Conservation (phyloP, 805 yeast genomes). For the Myxozyma nipponensis region DNA sequence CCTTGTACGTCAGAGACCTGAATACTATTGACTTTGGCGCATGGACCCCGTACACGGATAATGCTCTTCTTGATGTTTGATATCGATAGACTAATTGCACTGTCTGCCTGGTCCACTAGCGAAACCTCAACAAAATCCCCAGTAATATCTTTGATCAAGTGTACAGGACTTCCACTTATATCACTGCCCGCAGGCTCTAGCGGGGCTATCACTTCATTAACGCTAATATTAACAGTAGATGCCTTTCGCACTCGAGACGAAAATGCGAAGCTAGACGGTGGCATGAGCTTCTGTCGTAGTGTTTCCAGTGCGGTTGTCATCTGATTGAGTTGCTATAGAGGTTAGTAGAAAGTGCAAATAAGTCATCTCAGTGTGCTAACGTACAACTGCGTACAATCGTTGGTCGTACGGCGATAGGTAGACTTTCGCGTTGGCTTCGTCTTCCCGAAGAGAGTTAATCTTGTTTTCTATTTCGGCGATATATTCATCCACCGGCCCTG, state of each 20-base stretch:
- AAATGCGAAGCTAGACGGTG: constrained; percentile 13
- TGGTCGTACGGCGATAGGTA: constrained; percentile 25
- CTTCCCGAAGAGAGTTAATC: constrained; percentile 3
- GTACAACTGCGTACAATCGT: constrained; percentile 18
- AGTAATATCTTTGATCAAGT: constrained; percentile 2
- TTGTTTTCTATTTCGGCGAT: neutral
- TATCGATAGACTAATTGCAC: too few relatives aligned
- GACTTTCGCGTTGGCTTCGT: constrained; percentile 10
- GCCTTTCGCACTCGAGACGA: constrained; percentile 11
- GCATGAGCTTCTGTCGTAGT: constrained; percentile 4
- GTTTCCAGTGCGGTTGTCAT: constrained; percentile 2
- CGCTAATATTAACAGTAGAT: neutral
- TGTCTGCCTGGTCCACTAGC: too few relatives aligned
- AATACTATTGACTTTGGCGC: constrained; percentile 3
- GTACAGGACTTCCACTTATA: constrained; percentile 7
- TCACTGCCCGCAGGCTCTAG: neutral
- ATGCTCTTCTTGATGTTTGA: constrained; percentile 7
- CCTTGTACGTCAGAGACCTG: constrained; percentile 8
- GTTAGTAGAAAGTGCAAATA: too few relatives aligned
- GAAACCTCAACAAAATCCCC: neutral
- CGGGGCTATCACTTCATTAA: neutral
- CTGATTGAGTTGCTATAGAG: constrained; percentile 21
- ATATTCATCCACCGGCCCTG: neutral
- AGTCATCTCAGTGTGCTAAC: too few relatives aligned
- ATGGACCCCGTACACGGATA: constrained; percentile 5